Conservation (phyloP, 2,329 filamentous ascomycete genomes). For the Mollisiaceae sp. region DNA sequence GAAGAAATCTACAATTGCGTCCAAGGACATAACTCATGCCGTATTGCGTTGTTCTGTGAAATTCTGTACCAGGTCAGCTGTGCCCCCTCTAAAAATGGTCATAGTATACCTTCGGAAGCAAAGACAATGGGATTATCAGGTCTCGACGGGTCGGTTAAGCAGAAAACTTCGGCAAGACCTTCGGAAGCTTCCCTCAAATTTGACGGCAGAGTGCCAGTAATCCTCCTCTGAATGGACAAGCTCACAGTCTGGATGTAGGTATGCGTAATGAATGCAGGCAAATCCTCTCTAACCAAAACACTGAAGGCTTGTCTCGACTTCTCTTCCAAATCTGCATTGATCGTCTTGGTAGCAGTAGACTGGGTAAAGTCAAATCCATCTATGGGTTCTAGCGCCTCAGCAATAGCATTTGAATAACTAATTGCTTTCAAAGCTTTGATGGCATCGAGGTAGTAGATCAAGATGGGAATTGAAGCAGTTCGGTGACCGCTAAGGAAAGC, state of each 20-base stretch:
- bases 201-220: constrained; percentile 69
- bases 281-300: constrained; percentile 66
- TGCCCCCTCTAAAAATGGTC: neutral
- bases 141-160: constrained; percentile 74
- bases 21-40: constrained; percentile 75
- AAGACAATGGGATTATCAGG: constrained; percentile 79
- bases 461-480: constrained; percentile 65
- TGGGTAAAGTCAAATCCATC: constrained; percentile 60
- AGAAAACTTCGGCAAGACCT: constrained; percentile 78
- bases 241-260: constrained; percentile 73
- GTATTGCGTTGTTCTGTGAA: constrained; percentile 76
- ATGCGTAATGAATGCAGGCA: constrained; percentile 74
- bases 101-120: constrained; percentile 68
- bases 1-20: constrained; percentile 78
- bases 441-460: constrained; percentile 75
- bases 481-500: constrained; percentile 66
- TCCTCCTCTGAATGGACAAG: constrained; percentile 67
- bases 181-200: constrained; percentile 73
- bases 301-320: constrained; percentile 70
- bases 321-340: constrained; percentile 63
- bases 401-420: constrained; percentile 71
- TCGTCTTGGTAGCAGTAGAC: constrained; percentile 54
- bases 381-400: constrained; percentile 63
- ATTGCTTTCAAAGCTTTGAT: constrained; percentile 74
- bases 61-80: constrained; percentile 55